Evolutionary conservation across 1,139 yeast genomes (phyloP), one percentile per base, ranked within the genome.

Genomic region (Hanseniaspora sp.): DNA sequence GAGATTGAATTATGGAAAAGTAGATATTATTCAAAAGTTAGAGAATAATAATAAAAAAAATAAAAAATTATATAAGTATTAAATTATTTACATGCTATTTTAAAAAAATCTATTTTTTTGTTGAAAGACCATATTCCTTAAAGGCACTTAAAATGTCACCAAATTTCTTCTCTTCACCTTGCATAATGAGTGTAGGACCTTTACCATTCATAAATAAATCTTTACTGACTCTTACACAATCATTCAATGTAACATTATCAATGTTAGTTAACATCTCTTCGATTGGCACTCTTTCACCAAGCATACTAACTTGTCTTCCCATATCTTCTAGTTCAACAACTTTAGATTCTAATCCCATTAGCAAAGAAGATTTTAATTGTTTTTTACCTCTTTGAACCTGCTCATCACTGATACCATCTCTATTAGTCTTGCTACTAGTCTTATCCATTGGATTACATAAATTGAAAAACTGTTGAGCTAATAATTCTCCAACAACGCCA

Each of bases 341-440:
- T 66, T 85, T 87, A 60, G 94, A 82, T 68, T 92, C 98, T 48
- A 90, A 76, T 64, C 90, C 92, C 96, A 92, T 92, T 65, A 92
- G 75, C 57, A 92, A 73, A 5, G 95, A 83, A n/a, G 94, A 82
- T 52, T 85, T 81, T 56, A 92, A 75, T 71, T 92, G 98, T 67
- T 87, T 90, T 69, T 92, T 92, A 33, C 97, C 96, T 59, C 98
- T 77, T 57, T 75, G 70, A 8, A 92, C 92, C 69, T 92, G 98
- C 44, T 73, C 76, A 17, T 77, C 77, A 8, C 81, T 75, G 48
- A 92, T 72, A 53, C 76, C 74, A 29, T 79, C 77, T 42, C 77
- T 71, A 52, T 79, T 78, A 47, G 61, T 57, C 38, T 59, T 52
- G 12, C 34, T 13, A 18, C 23, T 29, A 5, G 18, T 28, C 15